These are phyloP conservation scores for Trichoderma pleuroti DNA, from an alignment of 2,329 filamentous ascomycete species.

Conservation along the genomic window DNA sequence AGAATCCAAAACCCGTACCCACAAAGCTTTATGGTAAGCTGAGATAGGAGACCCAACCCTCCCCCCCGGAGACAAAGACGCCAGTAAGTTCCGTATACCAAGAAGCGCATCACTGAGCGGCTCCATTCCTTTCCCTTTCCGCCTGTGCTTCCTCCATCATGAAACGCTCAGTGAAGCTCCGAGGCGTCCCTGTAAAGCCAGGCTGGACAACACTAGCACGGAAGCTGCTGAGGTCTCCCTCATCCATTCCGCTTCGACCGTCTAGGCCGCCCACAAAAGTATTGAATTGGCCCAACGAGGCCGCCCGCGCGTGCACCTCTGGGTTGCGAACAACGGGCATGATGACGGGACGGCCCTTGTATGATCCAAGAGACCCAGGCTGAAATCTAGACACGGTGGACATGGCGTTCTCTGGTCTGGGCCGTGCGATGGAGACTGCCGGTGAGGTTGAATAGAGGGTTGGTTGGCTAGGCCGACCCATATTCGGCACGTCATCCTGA, in stretches of 20 bases:
- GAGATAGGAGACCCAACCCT: constrained; percentile 24
- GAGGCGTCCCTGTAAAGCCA: constrained; percentile 43
- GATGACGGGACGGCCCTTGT: constrained; percentile 50
- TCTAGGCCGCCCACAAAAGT: constrained; percentile 53
- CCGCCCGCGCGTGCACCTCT: constrained; percentile 47
- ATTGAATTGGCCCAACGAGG: constrained; percentile 46
- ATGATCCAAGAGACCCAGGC: constrained; percentile 49
- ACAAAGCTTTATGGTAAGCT: constrained; percentile 17
- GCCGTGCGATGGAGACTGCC: constrained; percentile 39
- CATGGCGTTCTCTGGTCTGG: constrained; percentile 29
- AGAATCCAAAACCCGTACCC: constrained; percentile 24
- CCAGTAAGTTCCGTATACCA: constrained; percentile 19
- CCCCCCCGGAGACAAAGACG: constrained; percentile 25
- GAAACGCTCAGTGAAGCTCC: constrained; percentile 47
- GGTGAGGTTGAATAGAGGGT: constrained; percentile 43
- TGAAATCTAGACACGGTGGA: constrained; percentile 35
- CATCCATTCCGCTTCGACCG: constrained; percentile 48
- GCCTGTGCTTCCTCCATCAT: constrained; percentile 46
- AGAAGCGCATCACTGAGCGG: constrained; percentile 22
- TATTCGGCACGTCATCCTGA: not conserved
- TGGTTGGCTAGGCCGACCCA: not conserved
- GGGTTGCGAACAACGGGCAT: constrained; percentile 51
- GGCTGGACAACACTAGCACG: constrained; percentile 39
- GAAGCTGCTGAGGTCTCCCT: constrained; percentile 43
- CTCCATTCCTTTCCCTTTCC: constrained; percentile 23